phyloP scores from a whole-genome alignment of 176 grass and related monocot species.

The Guadua angustifolia region DNA sequence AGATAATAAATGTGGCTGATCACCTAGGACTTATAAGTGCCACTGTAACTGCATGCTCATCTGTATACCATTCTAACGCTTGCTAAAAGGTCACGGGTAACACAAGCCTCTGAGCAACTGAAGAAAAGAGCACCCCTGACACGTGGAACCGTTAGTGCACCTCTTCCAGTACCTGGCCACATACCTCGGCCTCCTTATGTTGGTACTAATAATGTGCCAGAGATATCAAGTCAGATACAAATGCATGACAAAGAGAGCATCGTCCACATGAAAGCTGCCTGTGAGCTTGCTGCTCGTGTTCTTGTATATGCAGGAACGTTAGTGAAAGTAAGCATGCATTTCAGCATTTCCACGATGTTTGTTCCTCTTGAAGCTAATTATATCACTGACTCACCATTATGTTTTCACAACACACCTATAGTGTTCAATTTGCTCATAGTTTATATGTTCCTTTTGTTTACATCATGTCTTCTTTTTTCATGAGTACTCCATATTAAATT shows the following conservation, averaged over 20 bases:
- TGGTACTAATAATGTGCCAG: constrained; percentile 54
- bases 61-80: not conserved
- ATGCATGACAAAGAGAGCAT: constrained; percentile 79
- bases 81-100: constrained; percentile 47
- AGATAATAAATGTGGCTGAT: not conserved
- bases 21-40: not conserved
- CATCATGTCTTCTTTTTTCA: constrained; percentile 2
- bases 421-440: not conserved
- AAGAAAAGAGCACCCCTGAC: constrained; percentile 66
- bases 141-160: constrained; percentile 66
- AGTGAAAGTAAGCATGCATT: constrained; percentile 69
- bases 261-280: constrained; percentile 77
- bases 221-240: constrained; percentile 74
- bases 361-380: constrained; percentile 20
- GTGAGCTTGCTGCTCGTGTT: constrained; percentile 77
- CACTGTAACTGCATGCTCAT: not conserved
- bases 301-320: constrained; percentile 80
- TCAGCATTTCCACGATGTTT: not conserved
- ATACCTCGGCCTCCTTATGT: constrained; percentile 77
- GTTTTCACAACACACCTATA: not conserved
- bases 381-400: not conserved
- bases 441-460: constrained; percentile 2
- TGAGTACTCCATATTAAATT: constrained; percentile 21
- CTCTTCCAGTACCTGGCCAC: constrained; percentile 72
- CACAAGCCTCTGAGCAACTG: constrained; percentile 46